These are phyloP conservation scores for Picochlorum sp. DNA, from an alignment of 139 green algal genomes.

Conservation along the genomic window DNA sequence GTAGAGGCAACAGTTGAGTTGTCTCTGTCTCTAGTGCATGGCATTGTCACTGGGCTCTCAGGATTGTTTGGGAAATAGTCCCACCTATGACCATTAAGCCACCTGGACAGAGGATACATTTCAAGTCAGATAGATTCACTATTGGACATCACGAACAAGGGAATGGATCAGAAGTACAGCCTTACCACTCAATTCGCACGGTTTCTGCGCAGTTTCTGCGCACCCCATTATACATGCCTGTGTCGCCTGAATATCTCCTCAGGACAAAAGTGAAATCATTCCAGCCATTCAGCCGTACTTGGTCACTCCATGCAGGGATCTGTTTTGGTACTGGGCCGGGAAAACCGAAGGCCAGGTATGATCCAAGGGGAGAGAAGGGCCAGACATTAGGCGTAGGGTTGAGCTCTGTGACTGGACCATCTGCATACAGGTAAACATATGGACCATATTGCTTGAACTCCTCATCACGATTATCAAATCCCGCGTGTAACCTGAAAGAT, in stretches of 20 bases:
- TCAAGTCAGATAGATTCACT: not conserved
- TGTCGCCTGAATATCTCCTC: not conserved
- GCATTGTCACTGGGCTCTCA: not conserved
- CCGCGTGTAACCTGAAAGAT: not conserved
- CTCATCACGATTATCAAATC: slow-evolving; percentile 10
- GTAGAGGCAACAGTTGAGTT: not conserved
- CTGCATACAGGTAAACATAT: not conserved
- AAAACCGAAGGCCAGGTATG: not conserved
- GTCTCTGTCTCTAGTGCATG: slow-evolving; percentile 5
- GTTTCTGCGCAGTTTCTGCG: not conserved
- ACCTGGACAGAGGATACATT: not conserved
- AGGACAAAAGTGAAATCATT: slow-evolving; percentile 6
- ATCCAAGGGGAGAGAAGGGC: not conserved
- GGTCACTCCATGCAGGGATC: not conserved
- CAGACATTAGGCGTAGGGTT: not conserved
- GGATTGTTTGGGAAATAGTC: not conserved
- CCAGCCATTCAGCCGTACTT: not conserved
- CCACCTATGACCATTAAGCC: not conserved
- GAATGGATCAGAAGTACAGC: not conserved
- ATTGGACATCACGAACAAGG: no score
- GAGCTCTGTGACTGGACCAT: not conserved
- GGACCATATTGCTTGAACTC: not conserved
- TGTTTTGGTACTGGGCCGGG: not conserved
- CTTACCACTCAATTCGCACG: not conserved
- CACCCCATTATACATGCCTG: not conserved